Percentiles rank a stretch among this genome's conserved stretches.
Conservation (phyloP, 2,329 filamentous ascomycete species). For the Claviceps capensis region DNA sequence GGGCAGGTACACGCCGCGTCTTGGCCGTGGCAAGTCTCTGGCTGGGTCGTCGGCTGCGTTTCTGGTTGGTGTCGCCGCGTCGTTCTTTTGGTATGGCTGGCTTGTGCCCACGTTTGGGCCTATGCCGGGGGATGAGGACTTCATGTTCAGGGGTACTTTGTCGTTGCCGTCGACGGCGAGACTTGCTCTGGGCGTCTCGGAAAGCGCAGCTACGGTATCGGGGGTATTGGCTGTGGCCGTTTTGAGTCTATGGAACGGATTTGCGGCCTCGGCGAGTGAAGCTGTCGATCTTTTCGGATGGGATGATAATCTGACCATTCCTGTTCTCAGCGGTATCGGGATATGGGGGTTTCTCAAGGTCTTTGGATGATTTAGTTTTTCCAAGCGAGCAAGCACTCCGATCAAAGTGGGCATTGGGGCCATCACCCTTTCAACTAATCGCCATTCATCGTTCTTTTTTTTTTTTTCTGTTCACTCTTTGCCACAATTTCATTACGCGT, state of each 20-base stretch:
- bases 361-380: conserved; percentile 43
- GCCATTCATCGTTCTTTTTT: neutral
- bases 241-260: conserved; percentile 77
- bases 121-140: conserved; percentile 53
- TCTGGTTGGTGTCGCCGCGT: conserved; percentile 67
- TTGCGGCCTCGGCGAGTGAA: conserved; percentile 80
- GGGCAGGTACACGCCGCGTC: conserved; percentile 74
- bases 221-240: conserved; percentile 62
- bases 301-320: conserved; percentile 97
- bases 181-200: conserved; percentile 45
- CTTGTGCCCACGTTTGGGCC: conserved; percentile 56
- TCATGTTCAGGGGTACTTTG: conserved; percentile 68
- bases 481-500: neutral
- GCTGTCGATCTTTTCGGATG: conserved; percentile 82
- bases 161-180: conserved; percentile 50
- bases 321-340: conserved; percentile 74
- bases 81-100: conserved; percentile 78
- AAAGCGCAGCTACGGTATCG: conserved; percentile 45
- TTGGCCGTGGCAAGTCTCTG: conserved; percentile 80
- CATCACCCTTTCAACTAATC: neutral
- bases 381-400: neutral
- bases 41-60: conserved; percentile 81
- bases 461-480: neutral
- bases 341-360: conserved; percentile 85
- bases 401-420: neutral